These are phyloP conservation scores for Stachybotrys chlorohalonatus DNA, from an alignment of 2,329 filamentous ascomycete genomes.

Conservation along the genomic window DNA sequence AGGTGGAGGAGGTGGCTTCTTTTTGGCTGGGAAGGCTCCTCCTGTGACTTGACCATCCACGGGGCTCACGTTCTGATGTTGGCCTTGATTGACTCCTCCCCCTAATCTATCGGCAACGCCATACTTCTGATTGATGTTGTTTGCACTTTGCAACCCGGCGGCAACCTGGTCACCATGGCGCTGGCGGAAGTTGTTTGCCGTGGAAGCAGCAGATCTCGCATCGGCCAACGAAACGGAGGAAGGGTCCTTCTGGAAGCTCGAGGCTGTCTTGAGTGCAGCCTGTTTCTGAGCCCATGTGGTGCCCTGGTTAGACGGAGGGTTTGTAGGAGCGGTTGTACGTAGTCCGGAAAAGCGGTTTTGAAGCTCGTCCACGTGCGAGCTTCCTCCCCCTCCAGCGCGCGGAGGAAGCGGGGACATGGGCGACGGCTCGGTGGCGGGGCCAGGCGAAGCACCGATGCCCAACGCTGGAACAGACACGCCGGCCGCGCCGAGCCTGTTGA, in stretches of 20 bases:
- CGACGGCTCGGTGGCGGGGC: conserved; percentile 11
- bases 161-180: conserved; percentile 60
- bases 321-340: conserved; percentile 23
- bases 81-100: conserved; percentile 9
- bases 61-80: conserved; percentile 3
- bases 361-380: conserved; percentile 51
- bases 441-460: conserved; percentile 50
- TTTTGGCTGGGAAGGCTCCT: conserved; percentile 29
- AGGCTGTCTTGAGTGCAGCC: conserved; percentile 51
- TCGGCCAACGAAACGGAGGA: conserved; percentile 52
- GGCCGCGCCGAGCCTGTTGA: conserved; percentile 58
- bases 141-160: conserved; percentile 47
- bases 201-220: conserved; percentile 46
- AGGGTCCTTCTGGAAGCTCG: conserved; percentile 50
- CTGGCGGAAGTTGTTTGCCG: conserved; percentile 60
- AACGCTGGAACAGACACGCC: conserved; percentile 73
- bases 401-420: conserved; percentile 17
- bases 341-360: conserved; percentile 57
- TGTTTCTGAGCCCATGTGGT: conserved; percentile 59
- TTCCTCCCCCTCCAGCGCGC: conserved; percentile 7
- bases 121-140: conserved; percentile 52
- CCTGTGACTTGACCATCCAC: conserved; percentile 1
- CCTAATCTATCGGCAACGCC: conserved; percentile 34
- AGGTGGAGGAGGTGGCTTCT: conserved; percentile 44
- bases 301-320: conserved; percentile 23